Base-by-base conservation (phyloP, 345 rosid genomes). In the Brassica juncea region DNA sequence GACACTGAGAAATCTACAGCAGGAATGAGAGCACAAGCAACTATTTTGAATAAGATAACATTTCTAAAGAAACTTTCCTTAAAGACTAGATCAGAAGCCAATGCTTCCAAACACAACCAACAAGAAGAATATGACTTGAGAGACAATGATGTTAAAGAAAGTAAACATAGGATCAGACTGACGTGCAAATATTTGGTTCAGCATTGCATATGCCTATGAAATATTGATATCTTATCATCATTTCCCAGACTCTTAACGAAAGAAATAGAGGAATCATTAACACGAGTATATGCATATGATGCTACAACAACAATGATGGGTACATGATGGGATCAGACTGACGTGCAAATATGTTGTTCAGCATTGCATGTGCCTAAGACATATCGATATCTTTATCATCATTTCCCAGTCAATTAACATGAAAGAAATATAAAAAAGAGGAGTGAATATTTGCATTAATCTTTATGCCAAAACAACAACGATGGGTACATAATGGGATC, bases 111-210 rank as follows among this genome's bases (percentile, higher is more conserved):
- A 7, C 44, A 58, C 19, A 73, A 70, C 14, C 49, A 69, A 62
- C 31, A 63, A 37, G 37, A 65, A 9, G 9, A 52, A 19, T 9
- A 6, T 31, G 49, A 30, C 42, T 47, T 68, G 1, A 32, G 19
- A 19, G 54, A 15, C 35, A 19, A 37, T 11, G 9, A 75, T 35
- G 49, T 55, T 15, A 32, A 0, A 19, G 30, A 66, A 66, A 37
- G 44, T 62, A 6, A 32, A 7, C 10, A 55, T 71, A 71, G 81
- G 80, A 83, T 84, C 86, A 83, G 87, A 90, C 92, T 87, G 89
- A 87, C 87, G 84, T 87, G 92, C 90, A 88, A 87, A 86, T 68
- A 78, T 78, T 57, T 52, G 37, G 80, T 62, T 90, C 92, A 86
- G 86, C 88, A 88, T 1, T 14, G 84, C 75, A 79, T 47, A 21